These are phyloP conservation scores for Globisporangium paroecandrum DNA, from an alignment of 352 stramenopile genomes.

Conservation along the genomic window DNA sequence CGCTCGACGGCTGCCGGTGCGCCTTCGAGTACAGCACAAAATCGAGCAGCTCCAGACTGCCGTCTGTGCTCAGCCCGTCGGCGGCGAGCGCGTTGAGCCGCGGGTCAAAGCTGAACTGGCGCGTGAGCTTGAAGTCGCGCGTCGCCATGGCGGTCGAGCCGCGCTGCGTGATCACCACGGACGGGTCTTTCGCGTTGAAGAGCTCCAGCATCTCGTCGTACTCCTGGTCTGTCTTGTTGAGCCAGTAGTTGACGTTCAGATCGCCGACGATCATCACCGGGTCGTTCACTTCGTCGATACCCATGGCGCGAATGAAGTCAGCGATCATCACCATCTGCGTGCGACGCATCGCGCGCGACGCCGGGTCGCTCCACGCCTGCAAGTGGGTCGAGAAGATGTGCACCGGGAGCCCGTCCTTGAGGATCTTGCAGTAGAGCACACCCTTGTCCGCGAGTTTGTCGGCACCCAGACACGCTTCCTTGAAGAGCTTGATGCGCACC, in stretches of 20 bases:
- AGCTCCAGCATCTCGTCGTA: constrained; percentile 80
- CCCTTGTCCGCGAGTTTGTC: constrained; percentile 77
- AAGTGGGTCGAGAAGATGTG: constrained; percentile 77
- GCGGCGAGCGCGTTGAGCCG: constrained; percentile 64
- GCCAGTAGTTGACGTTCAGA: constrained; percentile 76
- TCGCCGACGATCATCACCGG: constrained; percentile 62
- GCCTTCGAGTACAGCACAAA: constrained; percentile 62
- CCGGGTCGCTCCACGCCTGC: constrained; percentile 70
- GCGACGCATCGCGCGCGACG: constrained; percentile 51
- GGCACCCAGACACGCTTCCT: constrained; percentile 51
- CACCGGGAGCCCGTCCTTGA: constrained; percentile 68
- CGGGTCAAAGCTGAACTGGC: constrained; percentile 69
- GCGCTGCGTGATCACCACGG: constrained; percentile 22
- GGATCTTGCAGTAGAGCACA: constrained; percentile 76
- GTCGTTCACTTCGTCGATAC: constrained; percentile 60
- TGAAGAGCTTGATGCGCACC: constrained; percentile 70
- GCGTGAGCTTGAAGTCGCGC: constrained; percentile 33
- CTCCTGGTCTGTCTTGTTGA: constrained; percentile 68
- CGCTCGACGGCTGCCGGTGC: constrained; percentile 51
- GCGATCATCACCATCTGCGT: constrained; percentile 66
- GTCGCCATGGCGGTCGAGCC: background rate
- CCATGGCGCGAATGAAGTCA: constrained; percentile 48
- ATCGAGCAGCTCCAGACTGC: constrained; percentile 69
- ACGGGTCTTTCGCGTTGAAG: constrained; percentile 52
- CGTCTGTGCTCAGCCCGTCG: constrained; percentile 66